A percentile compares a stretch with the other conserved stretches of the same genome.
Evolutionary conservation across 768 basidiomycete genomes (phyloP).

Genomic region (Roridomyces roridus): DNA sequence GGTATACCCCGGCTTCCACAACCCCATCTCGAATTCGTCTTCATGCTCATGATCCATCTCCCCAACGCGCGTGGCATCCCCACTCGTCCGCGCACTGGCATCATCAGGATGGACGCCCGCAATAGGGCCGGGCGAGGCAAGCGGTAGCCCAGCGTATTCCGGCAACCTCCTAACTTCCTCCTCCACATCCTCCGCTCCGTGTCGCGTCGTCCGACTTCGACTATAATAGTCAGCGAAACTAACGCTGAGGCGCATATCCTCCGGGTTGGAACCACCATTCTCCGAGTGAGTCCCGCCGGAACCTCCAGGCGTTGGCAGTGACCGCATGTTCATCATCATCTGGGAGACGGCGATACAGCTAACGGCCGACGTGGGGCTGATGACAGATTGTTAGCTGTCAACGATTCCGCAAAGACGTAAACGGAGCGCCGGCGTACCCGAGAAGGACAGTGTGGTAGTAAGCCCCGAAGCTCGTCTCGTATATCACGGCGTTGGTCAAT

Average conservation of each 20-base stretch:
- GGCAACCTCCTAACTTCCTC: neutral
- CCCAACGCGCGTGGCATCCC: conserved; percentile 9
- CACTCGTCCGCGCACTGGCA: conserved; percentile 12
- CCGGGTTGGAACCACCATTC: neutral
- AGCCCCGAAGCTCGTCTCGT: conserved; percentile 10
- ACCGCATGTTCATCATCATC: conserved; percentile 27
- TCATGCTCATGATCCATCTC: neutral
- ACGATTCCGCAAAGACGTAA: neutral
- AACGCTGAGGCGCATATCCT: neutral
- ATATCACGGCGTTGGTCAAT: conserved; percentile 16
- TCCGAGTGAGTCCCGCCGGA: neutral
- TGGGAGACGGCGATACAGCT: conserved; percentile 25
- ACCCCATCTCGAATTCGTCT: conserved; percentile 1
- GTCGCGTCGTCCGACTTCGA: neutral
- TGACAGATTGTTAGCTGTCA: neutral
- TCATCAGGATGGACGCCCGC: neutral
- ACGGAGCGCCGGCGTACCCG: neutral
- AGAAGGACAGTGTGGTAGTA: conserved; percentile 18
- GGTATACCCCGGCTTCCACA: neutral
- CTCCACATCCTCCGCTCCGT: neutral
- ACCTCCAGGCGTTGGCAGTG: neutral
- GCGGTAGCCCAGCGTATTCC: neutral
- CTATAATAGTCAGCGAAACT: neutral
- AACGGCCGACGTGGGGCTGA: conserved; percentile 19
- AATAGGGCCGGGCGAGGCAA: neutral